Base-by-base conservation (phyloP, 257 asterid genomes). In the Solanum pennellii region DNA sequence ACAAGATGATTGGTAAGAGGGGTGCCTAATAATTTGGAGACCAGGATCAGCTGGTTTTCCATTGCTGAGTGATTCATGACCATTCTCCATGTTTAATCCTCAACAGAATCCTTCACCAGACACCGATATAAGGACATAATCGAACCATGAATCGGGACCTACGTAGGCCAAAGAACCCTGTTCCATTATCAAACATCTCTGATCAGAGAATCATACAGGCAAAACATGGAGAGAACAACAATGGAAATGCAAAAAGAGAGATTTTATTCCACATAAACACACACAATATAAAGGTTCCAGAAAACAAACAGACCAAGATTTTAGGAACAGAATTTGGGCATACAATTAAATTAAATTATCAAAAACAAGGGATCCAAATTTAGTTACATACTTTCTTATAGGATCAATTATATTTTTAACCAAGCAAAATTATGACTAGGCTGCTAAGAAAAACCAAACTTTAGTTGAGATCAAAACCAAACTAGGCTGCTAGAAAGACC, bases 1-100 rank as follows among this genome's bases (percentile, higher is more conserved):
- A 39, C 92, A 82, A 11, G 91, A 83, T 77, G 91, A 83, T 79
- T 91, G 94, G 88, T 92, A 93, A 2, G 89, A 85, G 1, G 94
- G 93, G 86, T 93, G 95, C 87, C 94, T 87, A 72, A 92, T 88
- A 62, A 93, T 93, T 86, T 96, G 95, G 66, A 92, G 92, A 83
- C 92, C 91, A 9, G 89, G 88, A 89, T 93, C 97, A 29, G 89
- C 89, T 47, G 87, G 83, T 86, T 91, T 86, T 65, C 95, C 98
- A 44, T 94, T 94, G 91, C 91, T 90, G 82, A 91, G 87, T 21
- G 87, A 88, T 87, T 92, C 90, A 73, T 91, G 71, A 74, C 91
- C 89, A 89, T 89, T 93, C 87, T 82, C 97, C 99, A 96, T 96
- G 83, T 88, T 88, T 76, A 88, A 88, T 88, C 86, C 89, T 89